Evolutionary conservation across 75 land plant species (phyloP).

Genomic region (Ceratopteris richardii): DNA sequence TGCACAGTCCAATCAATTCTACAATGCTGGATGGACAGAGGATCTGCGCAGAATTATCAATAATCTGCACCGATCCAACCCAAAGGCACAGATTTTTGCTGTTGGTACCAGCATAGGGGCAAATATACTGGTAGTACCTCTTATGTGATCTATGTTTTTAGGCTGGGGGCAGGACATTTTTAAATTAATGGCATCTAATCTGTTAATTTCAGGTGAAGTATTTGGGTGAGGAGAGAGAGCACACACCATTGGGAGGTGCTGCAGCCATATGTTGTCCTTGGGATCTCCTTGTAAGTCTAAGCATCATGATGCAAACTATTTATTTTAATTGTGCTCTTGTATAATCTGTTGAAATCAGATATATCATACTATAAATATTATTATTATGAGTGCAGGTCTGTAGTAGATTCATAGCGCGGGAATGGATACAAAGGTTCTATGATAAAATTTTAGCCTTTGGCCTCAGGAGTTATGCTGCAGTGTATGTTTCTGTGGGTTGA

Average conservation of each 20-base stretch:
- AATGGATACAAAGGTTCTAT: slow-evolving; percentile 57
- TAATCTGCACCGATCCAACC: slow-evolving; percentile 59
- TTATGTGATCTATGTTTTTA: slow-evolving; percentile 4
- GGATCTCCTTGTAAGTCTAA: slow-evolving; percentile 89
- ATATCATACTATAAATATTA: too few species aligned
- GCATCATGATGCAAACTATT: neutral
- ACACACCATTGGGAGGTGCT: slow-evolving; percentile 79
- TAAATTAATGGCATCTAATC: too few species aligned
- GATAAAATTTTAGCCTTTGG: slow-evolving; percentile 67
- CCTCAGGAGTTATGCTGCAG: slow-evolving; percentile 64
- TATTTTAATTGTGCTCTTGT: too few species aligned
- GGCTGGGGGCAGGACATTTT: neutral
- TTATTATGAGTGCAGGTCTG: slow-evolving; percentile 73
- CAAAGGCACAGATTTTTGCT: slow-evolving; percentile 63
- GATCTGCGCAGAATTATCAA: slow-evolving; percentile 60
- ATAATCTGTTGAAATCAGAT: too few species aligned
- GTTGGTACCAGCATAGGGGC: slow-evolving; percentile 98
- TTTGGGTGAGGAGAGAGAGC: slow-evolving; percentile 84
- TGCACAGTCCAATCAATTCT: slow-evolving; percentile 83
- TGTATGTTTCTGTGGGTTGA: slow-evolving; percentile 39
- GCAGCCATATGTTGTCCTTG: slow-evolving; percentile 90
- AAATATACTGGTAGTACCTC: slow-evolving; percentile 66
- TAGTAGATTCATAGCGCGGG: slow-evolving; percentile 73
- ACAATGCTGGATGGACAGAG: slow-evolving; percentile 99
- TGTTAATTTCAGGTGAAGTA: slow-evolving; percentile 66